Percentiles rank a stretch among this genome's conserved stretches.
Conservation (phyloP, 371 early-diverging fungal genomes). For the Rhizomucor pusillus region DNA sequence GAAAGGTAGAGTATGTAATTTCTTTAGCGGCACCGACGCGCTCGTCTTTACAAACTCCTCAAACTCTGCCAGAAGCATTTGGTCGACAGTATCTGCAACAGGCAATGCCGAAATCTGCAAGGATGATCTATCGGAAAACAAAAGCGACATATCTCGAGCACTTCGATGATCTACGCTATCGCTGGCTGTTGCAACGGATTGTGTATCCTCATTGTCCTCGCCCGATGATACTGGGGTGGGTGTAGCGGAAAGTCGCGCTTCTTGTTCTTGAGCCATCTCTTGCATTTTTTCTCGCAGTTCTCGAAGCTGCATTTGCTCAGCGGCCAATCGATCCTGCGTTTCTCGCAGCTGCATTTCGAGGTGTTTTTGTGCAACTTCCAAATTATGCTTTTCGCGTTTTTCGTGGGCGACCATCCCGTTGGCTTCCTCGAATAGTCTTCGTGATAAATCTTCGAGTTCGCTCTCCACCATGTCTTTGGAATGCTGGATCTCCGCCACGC, state of each 20-base stretch:
- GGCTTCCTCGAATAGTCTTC: slow-evolving; percentile 90
- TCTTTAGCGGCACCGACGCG: slow-evolving; percentile 57
- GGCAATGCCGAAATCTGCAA: background rate
- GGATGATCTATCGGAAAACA: slow-evolving; percentile 4
- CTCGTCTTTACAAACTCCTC: slow-evolving; percentile 72
- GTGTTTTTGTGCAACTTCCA: slow-evolving; percentile 57
- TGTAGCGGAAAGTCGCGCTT: background rate
- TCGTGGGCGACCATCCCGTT: slow-evolving; percentile 91
- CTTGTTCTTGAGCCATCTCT: slow-evolving; percentile 44
- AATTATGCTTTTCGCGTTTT: slow-evolving; percentile 61
- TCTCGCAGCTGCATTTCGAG: slow-evolving; percentile 66
- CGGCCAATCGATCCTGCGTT: slow-evolving; percentile 62
- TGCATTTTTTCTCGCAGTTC: slow-evolving; percentile 74
- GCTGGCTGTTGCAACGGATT: background rate
- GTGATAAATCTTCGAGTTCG: slow-evolving; percentile 89
- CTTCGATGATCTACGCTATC: slow-evolving; percentile 15
- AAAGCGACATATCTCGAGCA: slow-evolving; percentile 9
- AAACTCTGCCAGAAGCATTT: slow-evolving; percentile 74
- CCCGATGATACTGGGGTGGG: slow-evolving; percentile 3
- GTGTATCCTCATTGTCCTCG: background rate
- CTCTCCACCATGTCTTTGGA: slow-evolving; percentile 87
- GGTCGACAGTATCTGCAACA: slow-evolving; percentile 40
- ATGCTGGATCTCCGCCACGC: slow-evolving; percentile 86
- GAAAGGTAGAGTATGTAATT: slow-evolving; percentile 75
- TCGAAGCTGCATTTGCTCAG: slow-evolving; percentile 76